Base-by-base conservation (phyloP, 2,329 filamentous ascomycete genomes). In the Penicillium concentricum region DNA sequence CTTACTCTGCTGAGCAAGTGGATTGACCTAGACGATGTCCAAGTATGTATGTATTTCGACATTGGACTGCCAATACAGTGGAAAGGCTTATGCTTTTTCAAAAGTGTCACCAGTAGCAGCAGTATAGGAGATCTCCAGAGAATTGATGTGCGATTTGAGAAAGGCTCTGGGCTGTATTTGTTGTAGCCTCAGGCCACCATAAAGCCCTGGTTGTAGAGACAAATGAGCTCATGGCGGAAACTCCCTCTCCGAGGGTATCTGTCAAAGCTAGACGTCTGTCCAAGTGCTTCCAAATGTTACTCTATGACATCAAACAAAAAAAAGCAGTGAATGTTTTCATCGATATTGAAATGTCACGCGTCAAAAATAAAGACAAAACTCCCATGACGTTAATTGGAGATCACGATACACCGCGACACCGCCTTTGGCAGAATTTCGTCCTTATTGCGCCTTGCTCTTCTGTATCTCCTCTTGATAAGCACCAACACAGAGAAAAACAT, bases 341-440 rank as follows among this genome's bases (percentile, higher is more conserved):
- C 22, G 8, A 28, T 28, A 2, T 5, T 9, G 26, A 28, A 28
- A 8, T 7, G 8, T 28, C 6, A 28, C 26, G 26, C 8, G 8
- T 28, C 26, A 8, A 8, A 28, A 28, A 28, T 28, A 8, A 24
- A 6, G 26, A 28, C 4, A 8, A 28, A 28, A 28, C 26, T 28
- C 24, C 24, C 24, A 26, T 26, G 26, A 8, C 8, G 26, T 13
- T 32, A 13, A 34, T 34, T 42, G 22, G 28, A 22, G 18, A 32
- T 45, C 12, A 30, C 20, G 39, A 15, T 34, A 32, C 15, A 46
- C n/a, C 5, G 7, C 3, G 10, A 51, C 46, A 63, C 61, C 61
- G 61, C 61, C 54, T 46, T 34, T 10, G 67, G 67, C 69, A 71
- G 61, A 70, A 70, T 64, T 41, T 52, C 24, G 43, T 39, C 52